Base-by-base conservation (phyloP, 78 protist species). In the Dictyostelium discoideum region DNA sequence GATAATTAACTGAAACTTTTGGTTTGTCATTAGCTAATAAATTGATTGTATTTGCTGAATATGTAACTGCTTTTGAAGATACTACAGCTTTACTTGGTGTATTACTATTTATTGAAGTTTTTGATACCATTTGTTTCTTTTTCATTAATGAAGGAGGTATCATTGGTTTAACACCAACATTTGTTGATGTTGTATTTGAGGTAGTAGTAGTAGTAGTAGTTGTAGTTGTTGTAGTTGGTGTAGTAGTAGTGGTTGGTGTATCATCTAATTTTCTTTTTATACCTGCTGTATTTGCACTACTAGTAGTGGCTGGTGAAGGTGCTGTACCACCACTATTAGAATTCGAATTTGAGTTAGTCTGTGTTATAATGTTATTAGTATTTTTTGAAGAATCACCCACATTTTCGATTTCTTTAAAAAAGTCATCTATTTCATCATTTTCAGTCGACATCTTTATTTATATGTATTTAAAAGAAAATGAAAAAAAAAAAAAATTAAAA, bases 61-160 rank as follows among this genome's bases (percentile, higher is more conserved):
- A 90, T 18, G 95, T 90, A 29, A 90, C 95, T 24, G 95, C 79
- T 54, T 90, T 90, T 22, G 89, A 82, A 26, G 88, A 80, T 67
- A 54, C 26, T n/a, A 82, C 78, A 24, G 85, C 85, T 7, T 37
- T 88, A 7, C 72, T 80, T 26, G 63, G 16, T 24, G 39, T 54
- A 54, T 29, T 60, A 6, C 65, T 29, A 37, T 39, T 72, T 37
- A 63, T 79, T 32, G 73, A 24, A n/a, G 87, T 14, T n/a, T 54
- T 63, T 6, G 57, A 60, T 63, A 37, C 10, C 63, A 39, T 84
- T 63, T n/a, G 67, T 54, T n/a, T 42, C 42, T 84, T 60, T 84
- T 46, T 84, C 67, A 22, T 84, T 63, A 84, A 63, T 39, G 87
- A 54, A 5, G 87, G 72, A 3, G 87, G 87, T 84, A 63, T 39